phyloP scores from a whole-genome alignment of 768 basidiomycete species.

The Hortiboletus campestris region DNA sequence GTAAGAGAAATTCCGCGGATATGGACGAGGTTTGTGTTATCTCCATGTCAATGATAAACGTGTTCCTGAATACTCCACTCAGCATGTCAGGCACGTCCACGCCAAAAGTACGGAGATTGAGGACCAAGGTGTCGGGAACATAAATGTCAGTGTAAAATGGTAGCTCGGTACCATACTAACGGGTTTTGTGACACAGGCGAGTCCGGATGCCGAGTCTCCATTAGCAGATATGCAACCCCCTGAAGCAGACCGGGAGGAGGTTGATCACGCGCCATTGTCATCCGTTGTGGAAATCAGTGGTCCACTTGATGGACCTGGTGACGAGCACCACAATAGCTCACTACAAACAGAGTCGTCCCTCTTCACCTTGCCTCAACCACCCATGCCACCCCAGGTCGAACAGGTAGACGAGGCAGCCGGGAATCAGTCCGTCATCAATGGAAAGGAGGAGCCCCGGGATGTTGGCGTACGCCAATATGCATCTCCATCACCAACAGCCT shows the following conservation, averaged over 20 bases:
- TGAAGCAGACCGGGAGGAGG: neutral
- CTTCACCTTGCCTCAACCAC: neutral
- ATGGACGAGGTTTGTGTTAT: constrained; percentile 22
- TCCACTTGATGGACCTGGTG: neutral
- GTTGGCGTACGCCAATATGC: neutral
- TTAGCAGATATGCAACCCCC: neutral
- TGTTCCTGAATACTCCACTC: constrained; percentile 4
- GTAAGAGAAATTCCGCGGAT: constrained; percentile 11
- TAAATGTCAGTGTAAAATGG: constrained; percentile 1
- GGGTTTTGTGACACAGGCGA: constrained; percentile 1
- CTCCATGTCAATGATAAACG: neutral
- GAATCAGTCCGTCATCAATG: neutral
- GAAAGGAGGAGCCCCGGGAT: neutral
- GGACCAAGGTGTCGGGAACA: neutral
- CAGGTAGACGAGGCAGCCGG: neutral
- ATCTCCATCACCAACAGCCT: constrained; percentile 27
- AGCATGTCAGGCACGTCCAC: constrained; percentile 24
- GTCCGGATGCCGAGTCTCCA: neutral
- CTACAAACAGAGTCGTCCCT: neutral
- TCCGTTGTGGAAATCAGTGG: neutral
- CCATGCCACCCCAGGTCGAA: neutral
- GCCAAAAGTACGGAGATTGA: constrained; percentile 1
- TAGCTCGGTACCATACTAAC: constrained; percentile 2
- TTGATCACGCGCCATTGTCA: neutral
- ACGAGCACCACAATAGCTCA: neutral